Evolutionary conservation across 1,284 basidiomycete genomes (phyloP).

Genomic region (Cystobasidium pallidum): DNA sequence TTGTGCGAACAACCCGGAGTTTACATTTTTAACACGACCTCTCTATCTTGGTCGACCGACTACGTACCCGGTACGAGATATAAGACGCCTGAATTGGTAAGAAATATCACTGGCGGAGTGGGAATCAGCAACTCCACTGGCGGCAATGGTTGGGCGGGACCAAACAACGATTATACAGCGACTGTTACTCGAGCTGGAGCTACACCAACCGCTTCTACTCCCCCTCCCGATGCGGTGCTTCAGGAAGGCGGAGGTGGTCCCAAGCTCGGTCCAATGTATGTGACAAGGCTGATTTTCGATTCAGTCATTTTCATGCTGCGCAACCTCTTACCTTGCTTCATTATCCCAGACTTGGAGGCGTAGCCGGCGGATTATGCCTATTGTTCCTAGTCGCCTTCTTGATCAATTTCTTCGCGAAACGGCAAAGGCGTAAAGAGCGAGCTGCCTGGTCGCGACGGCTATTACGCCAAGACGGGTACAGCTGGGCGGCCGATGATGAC

Average conservation of each 20-base stretch:
- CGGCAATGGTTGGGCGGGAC: conserved; percentile 27
- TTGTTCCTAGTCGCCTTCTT: conserved; percentile 29
- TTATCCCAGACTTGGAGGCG: conserved; percentile 26
- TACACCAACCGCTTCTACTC: neutral
- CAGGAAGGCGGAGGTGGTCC: conserved; percentile 7
- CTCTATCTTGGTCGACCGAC: conserved; percentile 46
- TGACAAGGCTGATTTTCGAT: neutral
- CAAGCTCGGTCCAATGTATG: conserved; percentile 37
- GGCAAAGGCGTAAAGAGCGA: conserved; percentile 24
- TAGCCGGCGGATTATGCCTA: conserved; percentile 30
- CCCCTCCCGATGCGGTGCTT: neutral
- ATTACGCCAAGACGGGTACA: conserved; percentile 15
- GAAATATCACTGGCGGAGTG: conserved; percentile 25
- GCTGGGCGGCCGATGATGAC: conserved; percentile 26
- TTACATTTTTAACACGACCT: conserved; percentile 50
- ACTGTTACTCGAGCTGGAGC: conserved; percentile 22
- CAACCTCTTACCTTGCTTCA: neutral
- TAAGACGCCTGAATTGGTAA: conserved; percentile 22
- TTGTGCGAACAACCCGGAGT: conserved; percentile 52
- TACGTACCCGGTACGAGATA: conserved; percentile 43
- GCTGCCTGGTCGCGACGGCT: conserved; percentile 1
- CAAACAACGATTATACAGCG: conserved; percentile 35
- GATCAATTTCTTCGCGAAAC: conserved; percentile 35
- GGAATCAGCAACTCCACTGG: conserved; percentile 38
- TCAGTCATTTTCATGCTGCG: neutral